These are phyloP conservation scores for Cyberlindnera galapagoensis DNA, from an alignment of 805 yeast species.

Conservation along the genomic window DNA sequence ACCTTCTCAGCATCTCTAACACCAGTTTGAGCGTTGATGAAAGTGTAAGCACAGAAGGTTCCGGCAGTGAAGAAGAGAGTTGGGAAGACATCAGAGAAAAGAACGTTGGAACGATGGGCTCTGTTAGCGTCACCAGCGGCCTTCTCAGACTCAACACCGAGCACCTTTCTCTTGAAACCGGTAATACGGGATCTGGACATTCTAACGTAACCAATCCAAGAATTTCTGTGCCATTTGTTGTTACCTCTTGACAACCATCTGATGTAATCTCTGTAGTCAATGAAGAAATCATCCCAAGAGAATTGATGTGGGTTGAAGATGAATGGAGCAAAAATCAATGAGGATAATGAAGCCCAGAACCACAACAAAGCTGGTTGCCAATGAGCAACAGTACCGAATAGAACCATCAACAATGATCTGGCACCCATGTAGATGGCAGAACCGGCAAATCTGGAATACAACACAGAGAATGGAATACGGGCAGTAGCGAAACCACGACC, in stretches of 20 bases:
- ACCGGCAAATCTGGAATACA: constrained; percentile 74
- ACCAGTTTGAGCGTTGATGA: constrained; percentile 83
- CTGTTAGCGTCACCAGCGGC: constrained; percentile 78
- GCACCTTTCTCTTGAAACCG: constrained; percentile 70
- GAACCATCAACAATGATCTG: constrained; percentile 63
- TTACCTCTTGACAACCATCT: constrained; percentile 91
- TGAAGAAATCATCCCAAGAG: constrained; percentile 91
- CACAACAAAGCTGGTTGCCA: constrained; percentile 94
- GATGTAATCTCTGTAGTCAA: constrained; percentile 91
- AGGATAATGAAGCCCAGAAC: constrained; percentile 93
- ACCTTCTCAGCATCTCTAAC: constrained; percentile 48
- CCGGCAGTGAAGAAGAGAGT: constrained; percentile 70
- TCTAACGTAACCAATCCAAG: constrained; percentile 82
- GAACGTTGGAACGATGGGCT: constrained; percentile 72
- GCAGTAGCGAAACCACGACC: constrained; percentile 86
- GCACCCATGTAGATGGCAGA: constrained; percentile 83
- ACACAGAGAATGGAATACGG: constrained; percentile 67
- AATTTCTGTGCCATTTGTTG: constrained; percentile 81
- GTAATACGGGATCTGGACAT: constrained; percentile 79
- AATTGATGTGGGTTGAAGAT: constrained; percentile 97
- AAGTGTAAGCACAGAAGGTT: constrained; percentile 73
- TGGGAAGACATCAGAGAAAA: constrained; percentile 68
- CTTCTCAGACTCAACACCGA: constrained; percentile 75
- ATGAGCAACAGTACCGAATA: constrained; percentile 67
- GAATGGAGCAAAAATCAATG: constrained; percentile 89